These are phyloP conservation scores for Ceratobasidium sp. DNA, from an alignment of 1,284 basidiomycete species.

Conservation along the genomic window DNA sequence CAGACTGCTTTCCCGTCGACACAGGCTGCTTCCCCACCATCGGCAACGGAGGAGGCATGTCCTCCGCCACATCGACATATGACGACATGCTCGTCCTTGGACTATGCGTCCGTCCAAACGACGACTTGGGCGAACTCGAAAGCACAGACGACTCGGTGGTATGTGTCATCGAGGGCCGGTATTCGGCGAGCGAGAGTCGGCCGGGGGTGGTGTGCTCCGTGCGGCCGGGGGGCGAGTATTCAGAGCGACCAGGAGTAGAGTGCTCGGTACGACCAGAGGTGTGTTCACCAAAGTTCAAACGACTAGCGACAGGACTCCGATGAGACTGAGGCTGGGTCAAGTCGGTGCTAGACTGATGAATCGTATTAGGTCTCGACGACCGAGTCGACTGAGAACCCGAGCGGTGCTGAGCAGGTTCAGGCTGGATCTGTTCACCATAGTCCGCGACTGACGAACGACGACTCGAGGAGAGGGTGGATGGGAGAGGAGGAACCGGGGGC, in stretches of 20 bases:
- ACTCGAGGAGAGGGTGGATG: slow-evolving; percentile 23
- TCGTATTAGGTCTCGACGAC: slow-evolving; percentile 16
- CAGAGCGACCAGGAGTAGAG: no score
- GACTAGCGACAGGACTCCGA: background rate
- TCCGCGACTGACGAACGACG: slow-evolving; percentile 33
- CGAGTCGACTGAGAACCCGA: slow-evolving; percentile 34
- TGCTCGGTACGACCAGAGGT: no score
- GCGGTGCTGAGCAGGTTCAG: slow-evolving; percentile 20
- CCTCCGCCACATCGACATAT: slow-evolving; percentile 21
- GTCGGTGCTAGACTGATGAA: slow-evolving; percentile 16
- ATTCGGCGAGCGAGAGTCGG: slow-evolving; percentile 18
- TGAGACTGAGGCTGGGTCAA: background rate
- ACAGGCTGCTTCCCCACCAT: background rate
- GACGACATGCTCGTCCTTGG: slow-evolving; percentile 40
- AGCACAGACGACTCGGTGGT: slow-evolving; percentile 36
- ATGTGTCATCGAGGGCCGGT: slow-evolving; percentile 11
- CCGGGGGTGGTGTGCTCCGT: background rate
- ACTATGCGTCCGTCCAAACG: slow-evolving; percentile 38
- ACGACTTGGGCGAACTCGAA: slow-evolving; percentile 25
- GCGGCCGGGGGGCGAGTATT: background rate
- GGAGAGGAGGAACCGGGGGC: slow-evolving; percentile 35
- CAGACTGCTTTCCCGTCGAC: slow-evolving; percentile 26
- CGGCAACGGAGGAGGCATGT: slow-evolving; percentile 14
- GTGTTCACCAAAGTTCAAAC: background rate
- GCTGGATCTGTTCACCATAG: slow-evolving; percentile 30